Evolutionary conservation across 2,329 filamentous ascomycete species (phyloP), one percentile per base, ranked within the genome.

Genomic region (Cercospora nicotianae): DNA sequence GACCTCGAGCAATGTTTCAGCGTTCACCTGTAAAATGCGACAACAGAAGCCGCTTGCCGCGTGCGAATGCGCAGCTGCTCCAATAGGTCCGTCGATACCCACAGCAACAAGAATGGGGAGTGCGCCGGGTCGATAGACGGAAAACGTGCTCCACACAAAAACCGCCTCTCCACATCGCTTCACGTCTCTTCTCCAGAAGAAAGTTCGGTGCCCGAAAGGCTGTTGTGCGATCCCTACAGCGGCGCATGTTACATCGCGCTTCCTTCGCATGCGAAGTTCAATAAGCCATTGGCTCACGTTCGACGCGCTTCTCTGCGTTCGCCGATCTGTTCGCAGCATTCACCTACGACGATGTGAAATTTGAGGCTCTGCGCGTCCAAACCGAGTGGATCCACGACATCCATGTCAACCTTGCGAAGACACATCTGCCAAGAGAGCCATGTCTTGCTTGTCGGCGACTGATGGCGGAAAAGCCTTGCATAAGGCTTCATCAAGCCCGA

Each of bases 341-440:
- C n/a, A 16, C 23, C 10, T 53, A 12, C 20, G 13, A 53, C 2
- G 48, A 16, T 16, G 48, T 13, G 20, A 53, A 16, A 53, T 28
- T 26, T 28, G 48, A 53, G 20, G 48, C 48, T 53, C 48, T 26
- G 23, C 58, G 23, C 5, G 20, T 39, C 36, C 60, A 20, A n/a
- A 8, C 2, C 8, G 10, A 20, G 39, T 51, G 60, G 60, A 62
- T 48, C 60, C 60, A 28, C 42, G 39, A 13, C 60, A 62, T 30
- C 39, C 33, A 30, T 62, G 60, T 62, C 20, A 51, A 62, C 18
- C 39, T 12, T 28, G 60, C 60, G 60, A 51, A 62, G 60, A 62
- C 48, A 62, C 60, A 62, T 16, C 26, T 45, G 60, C 48, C 39
- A 26, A 60, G 20, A 18, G 58, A 12, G 23, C 31, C 16, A 60